Conservation (phyloP, 2,329 filamentous ascomycete species). For the Eutypa lata region DNA sequence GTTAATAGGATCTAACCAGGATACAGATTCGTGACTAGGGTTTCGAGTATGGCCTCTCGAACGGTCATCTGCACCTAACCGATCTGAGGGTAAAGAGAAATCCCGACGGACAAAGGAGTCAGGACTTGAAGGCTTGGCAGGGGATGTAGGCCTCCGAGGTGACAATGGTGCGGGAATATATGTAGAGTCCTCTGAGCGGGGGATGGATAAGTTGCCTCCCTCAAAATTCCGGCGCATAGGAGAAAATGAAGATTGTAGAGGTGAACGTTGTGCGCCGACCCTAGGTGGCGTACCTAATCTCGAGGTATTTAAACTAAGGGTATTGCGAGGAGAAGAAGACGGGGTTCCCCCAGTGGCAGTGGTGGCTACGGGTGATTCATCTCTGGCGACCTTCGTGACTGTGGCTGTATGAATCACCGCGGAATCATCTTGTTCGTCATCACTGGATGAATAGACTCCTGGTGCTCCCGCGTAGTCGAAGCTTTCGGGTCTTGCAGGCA, state of each 20-base stretch:
- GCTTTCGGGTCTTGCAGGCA: conserved; percentile 70
- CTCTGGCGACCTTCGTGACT: conserved; percentile 50
- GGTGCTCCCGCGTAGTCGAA: conserved; percentile 46
- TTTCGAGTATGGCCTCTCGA: conserved; percentile 47
- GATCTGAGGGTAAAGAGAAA: conserved; percentile 28
- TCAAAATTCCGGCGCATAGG: conserved; percentile 37
- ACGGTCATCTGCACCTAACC: conserved; percentile 16
- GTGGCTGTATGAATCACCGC: conserved; percentile 43
- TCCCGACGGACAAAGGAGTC: conserved; percentile 34
- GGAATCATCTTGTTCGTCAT: conserved; percentile 43
- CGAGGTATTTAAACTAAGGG: conserved; percentile 20
- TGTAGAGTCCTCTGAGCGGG: conserved; percentile 49
- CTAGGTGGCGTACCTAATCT: conserved; percentile 19
- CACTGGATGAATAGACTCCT: conserved; percentile 29
- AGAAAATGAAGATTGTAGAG: conserved; percentile 54
- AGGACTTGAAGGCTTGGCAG: conserved; percentile 30
- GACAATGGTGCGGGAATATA: conserved; percentile 72
- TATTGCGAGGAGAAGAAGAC: conserved; percentile 16
- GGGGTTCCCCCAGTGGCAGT: background rate
- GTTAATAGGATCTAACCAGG: conserved; percentile 92
- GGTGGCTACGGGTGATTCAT: conserved; percentile 16
- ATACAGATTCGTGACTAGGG: conserved; percentile 76
- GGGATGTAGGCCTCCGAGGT: conserved; percentile 56
- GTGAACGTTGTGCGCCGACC: conserved; percentile 25
- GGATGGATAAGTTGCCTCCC: conserved; percentile 35